These are phyloP conservation scores for Penicillium sp. DNA, from an alignment of 2,329 filamentous ascomycete species.

Conservation along the genomic window DNA sequence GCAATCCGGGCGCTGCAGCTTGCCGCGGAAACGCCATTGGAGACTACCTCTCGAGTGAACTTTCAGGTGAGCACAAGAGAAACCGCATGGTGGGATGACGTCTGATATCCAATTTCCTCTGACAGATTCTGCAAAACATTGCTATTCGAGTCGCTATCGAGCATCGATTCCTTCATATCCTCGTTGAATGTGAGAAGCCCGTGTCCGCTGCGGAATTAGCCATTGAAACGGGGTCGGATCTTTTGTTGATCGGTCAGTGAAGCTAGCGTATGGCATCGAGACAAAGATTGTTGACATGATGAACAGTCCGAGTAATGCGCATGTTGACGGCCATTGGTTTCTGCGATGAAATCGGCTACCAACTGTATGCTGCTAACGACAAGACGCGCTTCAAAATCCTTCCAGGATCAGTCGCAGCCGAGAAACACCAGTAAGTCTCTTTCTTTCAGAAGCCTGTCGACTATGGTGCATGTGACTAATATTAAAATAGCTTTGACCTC, in stretches of 20 bases:
- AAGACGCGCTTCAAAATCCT: constrained; percentile 15
- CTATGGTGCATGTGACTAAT: background rate
- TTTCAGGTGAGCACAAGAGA: constrained; percentile 9
- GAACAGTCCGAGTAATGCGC: constrained; percentile 18
- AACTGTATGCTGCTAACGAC: constrained; percentile 19
- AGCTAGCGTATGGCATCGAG: background rate
- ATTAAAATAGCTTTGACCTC: background rate
- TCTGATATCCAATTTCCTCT: background rate
- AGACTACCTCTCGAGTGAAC: constrained; percentile 17
- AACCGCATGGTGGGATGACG: background rate
- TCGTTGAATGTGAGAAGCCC: constrained; percentile 1
- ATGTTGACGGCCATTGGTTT: constrained; percentile 17
- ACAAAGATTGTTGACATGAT: background rate
- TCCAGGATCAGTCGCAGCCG: constrained; percentile 15
- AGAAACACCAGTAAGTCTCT: constrained; percentile 18
- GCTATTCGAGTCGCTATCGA: constrained; percentile 13
- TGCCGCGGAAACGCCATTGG: constrained; percentile 13
- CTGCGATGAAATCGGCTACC: constrained; percentile 13
- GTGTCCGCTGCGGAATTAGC: constrained; percentile 12
- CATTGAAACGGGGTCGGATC: constrained; percentile 5
- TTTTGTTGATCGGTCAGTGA: constrained; percentile 9
- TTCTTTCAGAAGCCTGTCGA: background rate
- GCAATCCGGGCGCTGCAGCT: constrained; percentile 18
- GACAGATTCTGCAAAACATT: constrained; percentile 21
- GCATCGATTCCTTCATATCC: constrained; percentile 6